Percentiles rank a stretch among this genome's conserved stretches.
phyloP scores from a whole-genome alignment of 1,284 basidiomycete genomes.

The Kalmanozyma brasiliensis region DNA sequence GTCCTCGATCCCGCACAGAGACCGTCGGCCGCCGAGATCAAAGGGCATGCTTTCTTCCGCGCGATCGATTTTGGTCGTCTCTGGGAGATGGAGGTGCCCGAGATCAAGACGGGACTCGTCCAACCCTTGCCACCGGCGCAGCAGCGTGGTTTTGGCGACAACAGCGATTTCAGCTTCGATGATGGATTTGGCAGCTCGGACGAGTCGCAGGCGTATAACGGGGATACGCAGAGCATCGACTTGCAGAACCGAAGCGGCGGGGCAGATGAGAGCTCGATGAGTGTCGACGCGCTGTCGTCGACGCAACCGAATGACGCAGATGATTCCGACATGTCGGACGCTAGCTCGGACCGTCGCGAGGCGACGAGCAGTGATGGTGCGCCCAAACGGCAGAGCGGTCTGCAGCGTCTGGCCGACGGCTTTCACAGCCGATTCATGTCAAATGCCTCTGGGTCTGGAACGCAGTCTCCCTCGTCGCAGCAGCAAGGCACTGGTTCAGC shows the following conservation, averaged over 20 bases:
- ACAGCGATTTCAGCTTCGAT: constrained; percentile 49
- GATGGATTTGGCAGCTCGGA: constrained; percentile 40
- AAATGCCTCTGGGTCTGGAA: background rate
- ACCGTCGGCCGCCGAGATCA: constrained; percentile 37
- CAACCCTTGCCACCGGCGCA: constrained; percentile 19
- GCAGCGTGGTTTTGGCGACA: constrained; percentile 6
- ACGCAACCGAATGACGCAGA: constrained; percentile 22
- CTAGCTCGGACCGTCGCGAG: constrained; percentile 6
- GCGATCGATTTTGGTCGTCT: constrained; percentile 46
- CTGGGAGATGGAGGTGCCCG: constrained; percentile 43
- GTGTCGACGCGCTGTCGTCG: constrained; percentile 7
- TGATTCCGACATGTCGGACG: constrained; percentile 37
- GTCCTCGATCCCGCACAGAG: constrained; percentile 62
- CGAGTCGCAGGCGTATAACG: constrained; percentile 36
- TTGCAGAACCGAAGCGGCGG: constrained; percentile 7
- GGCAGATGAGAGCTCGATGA: constrained; percentile 18
- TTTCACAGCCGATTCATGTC: constrained; percentile 28
- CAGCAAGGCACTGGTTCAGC: constrained; percentile 6
- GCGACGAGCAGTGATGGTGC: constrained; percentile 3
- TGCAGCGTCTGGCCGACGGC: constrained; percentile 33
- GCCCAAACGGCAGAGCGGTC: constrained; percentile 21
- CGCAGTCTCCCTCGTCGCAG: background rate
- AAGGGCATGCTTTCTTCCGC: constrained; percentile 52
- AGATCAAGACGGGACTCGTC: constrained; percentile 47
- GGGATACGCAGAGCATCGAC: constrained; percentile 41